Base-by-base conservation (phyloP, 75 land plant genomes). In the Cupressus sempervirens region DNA sequence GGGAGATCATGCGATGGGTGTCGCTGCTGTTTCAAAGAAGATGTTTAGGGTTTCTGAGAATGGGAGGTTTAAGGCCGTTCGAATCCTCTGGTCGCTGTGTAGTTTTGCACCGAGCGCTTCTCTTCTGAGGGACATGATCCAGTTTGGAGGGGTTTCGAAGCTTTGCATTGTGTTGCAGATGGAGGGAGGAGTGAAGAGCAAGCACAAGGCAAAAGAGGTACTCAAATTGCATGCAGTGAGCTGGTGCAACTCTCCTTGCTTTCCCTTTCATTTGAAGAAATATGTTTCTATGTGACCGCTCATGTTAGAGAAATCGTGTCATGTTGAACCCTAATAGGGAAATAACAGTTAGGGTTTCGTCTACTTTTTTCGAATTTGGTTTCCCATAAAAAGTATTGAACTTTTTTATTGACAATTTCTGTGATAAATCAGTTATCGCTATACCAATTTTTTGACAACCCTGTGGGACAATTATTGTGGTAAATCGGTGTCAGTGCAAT, bases 101-200 rank as follows among this genome's bases (percentile, higher is more conserved):
- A 86, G 13, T 52, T 58, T 86, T 43, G 82, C 81, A 26, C 82
- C 93, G 9, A 88, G 83, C 45, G 87, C 89, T 36, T 88, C 82
- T 77, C 85, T 90, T 26, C 20, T 90, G 80, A 85, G 87, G 88
- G 91, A 92, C 8, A 90, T 90, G 93, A 10, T 90, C 87, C 38
- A 84, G 53, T 92, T 15, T 65, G 93, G 93, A 7, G 48, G 89
- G 36, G 93, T 90, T 86, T 85, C 77, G 88, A 90, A 90, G 88
- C 83, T 92, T 16, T 15, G 88, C 72, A 84, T 67, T 0, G 14
- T 92, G 83, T 35, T 90, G 41, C 91, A 92, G 32, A 10, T 90
- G 13, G 89, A 86, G 2, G 86, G 89, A 7, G 14, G 82, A 20
- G 70, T 75, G 2, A 83, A 89, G 26, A 88, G 88, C 26, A 92